These are phyloP conservation scores for Apiospora aurea DNA, from an alignment of 2,329 filamentous ascomycete genomes.

Conservation along the genomic window DNA sequence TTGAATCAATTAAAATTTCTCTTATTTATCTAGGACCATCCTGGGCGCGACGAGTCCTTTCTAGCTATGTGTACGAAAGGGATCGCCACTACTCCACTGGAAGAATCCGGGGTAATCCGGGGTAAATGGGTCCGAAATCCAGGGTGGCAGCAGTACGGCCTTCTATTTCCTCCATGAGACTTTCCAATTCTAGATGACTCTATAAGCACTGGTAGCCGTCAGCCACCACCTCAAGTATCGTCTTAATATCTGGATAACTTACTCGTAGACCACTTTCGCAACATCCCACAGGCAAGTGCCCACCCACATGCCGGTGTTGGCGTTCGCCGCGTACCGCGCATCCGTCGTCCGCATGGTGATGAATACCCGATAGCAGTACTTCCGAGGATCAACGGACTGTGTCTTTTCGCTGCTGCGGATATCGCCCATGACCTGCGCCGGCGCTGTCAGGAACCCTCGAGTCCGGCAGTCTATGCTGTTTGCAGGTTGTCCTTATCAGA, in stretches of 20 bases:
- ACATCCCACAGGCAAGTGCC: slow-evolving; percentile 41
- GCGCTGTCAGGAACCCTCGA: slow-evolving; percentile 31
- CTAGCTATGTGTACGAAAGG: neutral
- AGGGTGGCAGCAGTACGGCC: neutral
- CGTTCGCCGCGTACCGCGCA: slow-evolving; percentile 38
- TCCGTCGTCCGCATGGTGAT: slow-evolving; percentile 41
- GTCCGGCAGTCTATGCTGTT: slow-evolving; percentile 40
- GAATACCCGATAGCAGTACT: slow-evolving; percentile 37
- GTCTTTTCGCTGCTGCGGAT: slow-evolving; percentile 33
- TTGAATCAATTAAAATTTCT: too few relatives aligned
- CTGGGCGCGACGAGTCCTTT: neutral
- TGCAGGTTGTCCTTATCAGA: too few relatives aligned
- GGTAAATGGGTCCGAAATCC: neutral
- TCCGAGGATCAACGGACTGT: slow-evolving; percentile 33
- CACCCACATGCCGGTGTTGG: slow-evolving; percentile 41
- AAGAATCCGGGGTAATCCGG: slow-evolving; percentile 17
- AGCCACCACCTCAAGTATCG: neutral
- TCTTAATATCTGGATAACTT: slow-evolving; percentile 4
- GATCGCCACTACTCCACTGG: neutral
- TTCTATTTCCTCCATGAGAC: neutral
- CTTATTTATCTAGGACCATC: neutral
- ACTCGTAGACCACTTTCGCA: slow-evolving; percentile 41
- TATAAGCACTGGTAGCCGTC: neutral
- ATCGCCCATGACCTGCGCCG: slow-evolving; percentile 34
- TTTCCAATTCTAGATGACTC: neutral